Percentiles rank a stretch among this genome's conserved stretches.
Conservation (phyloP, 139 green algal genomes). For the Deuterostichococcus epilithicus region DNA sequence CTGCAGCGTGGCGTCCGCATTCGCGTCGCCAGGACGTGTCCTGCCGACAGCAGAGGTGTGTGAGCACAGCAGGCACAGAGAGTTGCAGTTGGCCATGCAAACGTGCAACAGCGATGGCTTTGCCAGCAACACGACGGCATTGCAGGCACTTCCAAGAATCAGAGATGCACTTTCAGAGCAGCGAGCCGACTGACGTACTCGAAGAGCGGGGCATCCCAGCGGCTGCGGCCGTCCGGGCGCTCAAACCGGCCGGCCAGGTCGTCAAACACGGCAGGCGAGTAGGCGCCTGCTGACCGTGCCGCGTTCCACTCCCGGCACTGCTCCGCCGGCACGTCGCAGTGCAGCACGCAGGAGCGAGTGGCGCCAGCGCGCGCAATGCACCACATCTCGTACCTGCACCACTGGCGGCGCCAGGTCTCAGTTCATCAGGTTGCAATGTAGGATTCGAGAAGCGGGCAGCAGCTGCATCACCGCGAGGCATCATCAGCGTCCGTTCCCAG, state of each 20-base stretch:
- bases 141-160: no score
- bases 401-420: no score
- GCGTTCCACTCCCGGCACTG: constrained; percentile 68
- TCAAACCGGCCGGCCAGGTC: constrained; percentile 85
- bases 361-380: constrained; percentile 76
- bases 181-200: not conserved
- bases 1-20: not conserved
- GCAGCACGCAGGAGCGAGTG: constrained; percentile 86
- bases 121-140: no score
- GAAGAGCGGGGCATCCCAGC: constrained; percentile 15
- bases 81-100: no score
- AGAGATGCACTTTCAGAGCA: not conserved
- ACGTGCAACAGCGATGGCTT: no score
- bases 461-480: no score
- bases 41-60: no score
- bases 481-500: no score
- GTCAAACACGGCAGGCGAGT: constrained; percentile 54
- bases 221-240: constrained; percentile 74
- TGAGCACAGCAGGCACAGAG: no score
- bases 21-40: not conserved
- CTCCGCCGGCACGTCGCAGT: constrained; percentile 61
- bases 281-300: constrained; percentile 14
- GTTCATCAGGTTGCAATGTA: no score
- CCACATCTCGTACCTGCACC: constrained; percentile 87
- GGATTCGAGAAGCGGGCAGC: no score